A percentile compares a stretch with the other conserved stretches of the same genome.
These are phyloP conservation scores for Cucurbita pepo DNA, from an alignment of 306 rosid species.

Conservation along the genomic window DNA sequence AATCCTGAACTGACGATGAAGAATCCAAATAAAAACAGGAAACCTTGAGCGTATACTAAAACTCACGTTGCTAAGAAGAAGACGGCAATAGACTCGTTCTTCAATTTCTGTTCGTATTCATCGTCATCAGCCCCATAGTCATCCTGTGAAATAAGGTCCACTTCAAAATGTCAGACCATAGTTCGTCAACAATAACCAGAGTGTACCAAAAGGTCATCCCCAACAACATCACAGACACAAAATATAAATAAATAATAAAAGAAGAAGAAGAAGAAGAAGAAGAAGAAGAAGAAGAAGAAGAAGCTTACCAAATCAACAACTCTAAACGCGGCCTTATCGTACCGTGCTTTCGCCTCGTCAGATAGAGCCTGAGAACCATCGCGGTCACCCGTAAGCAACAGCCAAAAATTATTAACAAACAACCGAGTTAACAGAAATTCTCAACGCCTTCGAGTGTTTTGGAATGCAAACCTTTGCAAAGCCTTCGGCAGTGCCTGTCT, in stretches of 20 bases:
- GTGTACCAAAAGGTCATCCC: neutral
- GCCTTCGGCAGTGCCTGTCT: slow-evolving; percentile 98
- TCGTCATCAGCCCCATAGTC: slow-evolving; percentile 79
- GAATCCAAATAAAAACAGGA: neutral
- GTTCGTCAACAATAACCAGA: neutral
- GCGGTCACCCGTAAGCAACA: neutral
- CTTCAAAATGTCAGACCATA: neutral
- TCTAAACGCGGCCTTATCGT: slow-evolving; percentile 61
- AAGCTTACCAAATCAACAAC: slow-evolving; percentile 69
- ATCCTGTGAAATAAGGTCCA: slow-evolving; percentile 32
- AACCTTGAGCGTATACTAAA: neutral
- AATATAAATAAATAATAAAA: too few species aligned
- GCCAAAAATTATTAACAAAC: neutral
- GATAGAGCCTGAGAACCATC: slow-evolving; percentile 46
- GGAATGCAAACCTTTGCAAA: slow-evolving; percentile 53
- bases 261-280: neutral
- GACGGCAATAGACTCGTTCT: slow-evolving; percentile 45
- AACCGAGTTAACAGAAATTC: neutral
- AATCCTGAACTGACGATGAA: neutral
- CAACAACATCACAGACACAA: neutral
- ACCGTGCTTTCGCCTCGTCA: slow-evolving; percentile 81
- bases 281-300: neutral
- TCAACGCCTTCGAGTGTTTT: neutral
- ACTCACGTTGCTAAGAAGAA: slow-evolving; percentile 97
- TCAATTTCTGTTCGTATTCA: slow-evolving; percentile 55